Evolutionary conservation across 139 green algal genomes (phyloP).

Genomic region (Micractinium sp.): DNA sequence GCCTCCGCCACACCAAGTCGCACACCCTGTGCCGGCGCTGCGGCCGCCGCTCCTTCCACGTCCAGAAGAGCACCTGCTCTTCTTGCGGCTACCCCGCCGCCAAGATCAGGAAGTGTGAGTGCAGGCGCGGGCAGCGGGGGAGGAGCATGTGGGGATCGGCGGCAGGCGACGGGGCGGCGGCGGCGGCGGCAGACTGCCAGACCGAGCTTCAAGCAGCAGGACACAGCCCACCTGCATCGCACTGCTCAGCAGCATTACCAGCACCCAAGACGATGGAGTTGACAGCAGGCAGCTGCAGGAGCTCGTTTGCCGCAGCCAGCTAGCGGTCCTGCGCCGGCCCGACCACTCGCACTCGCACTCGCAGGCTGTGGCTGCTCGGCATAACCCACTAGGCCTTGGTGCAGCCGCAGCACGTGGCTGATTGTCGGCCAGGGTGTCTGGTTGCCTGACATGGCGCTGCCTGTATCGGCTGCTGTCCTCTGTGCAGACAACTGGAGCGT

Average conservation of each 20-base stretch:
- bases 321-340: not conserved
- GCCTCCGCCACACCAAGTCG: constrained; percentile 96
- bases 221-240: too few species aligned
- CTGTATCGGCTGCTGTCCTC: not conserved
- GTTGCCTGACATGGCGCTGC: too few species aligned
- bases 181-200: not conserved
- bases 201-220: not conserved
- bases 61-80: constrained; percentile 96
- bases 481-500: constrained; percentile 94
- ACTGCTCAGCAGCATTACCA: too few species aligned
- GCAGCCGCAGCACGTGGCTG: too few species aligned
- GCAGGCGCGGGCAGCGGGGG: not conserved
- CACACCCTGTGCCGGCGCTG: constrained; percentile 97
- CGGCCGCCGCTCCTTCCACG: constrained; percentile 91
- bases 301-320: not conserved
- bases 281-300: too few species aligned
- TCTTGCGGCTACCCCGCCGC: constrained; percentile 95
- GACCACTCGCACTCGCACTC: too few species aligned
- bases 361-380: not conserved
- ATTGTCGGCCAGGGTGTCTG: not conserved
- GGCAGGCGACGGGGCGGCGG: not conserved
- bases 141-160: not conserved
- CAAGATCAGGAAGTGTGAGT: constrained; percentile 94
- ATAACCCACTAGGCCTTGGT: not conserved
- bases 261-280: too few species aligned